Percentiles rank a stretch among this genome's conserved stretches.
These are phyloP conservation scores for Penicillium thymicola DNA, from an alignment of 2,329 filamentous ascomycete genomes.

Conservation along the genomic window DNA sequence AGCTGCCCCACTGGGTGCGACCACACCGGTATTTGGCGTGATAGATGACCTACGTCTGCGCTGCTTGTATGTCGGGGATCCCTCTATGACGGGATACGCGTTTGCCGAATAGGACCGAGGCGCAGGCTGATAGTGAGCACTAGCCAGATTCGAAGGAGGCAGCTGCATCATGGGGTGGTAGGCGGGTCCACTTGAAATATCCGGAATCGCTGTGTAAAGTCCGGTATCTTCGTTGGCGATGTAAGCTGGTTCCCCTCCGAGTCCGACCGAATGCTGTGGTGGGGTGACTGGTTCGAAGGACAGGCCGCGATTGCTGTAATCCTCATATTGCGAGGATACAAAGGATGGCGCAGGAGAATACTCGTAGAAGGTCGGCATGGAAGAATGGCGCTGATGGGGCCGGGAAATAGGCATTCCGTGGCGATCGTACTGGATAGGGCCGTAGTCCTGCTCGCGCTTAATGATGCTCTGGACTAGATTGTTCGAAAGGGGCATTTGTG, in stretches of 20 bases:
- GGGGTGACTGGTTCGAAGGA: constrained; percentile 97
- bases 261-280: constrained; percentile 79
- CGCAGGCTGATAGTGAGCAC: constrained; percentile 72
- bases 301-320: constrained; percentile 93
- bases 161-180: constrained; percentile 90
- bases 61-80: constrained; percentile 98
- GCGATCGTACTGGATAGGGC: constrained; percentile 82
- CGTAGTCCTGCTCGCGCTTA: constrained; percentile 86
- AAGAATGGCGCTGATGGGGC: constrained; percentile 86
- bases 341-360: constrained; percentile 98
- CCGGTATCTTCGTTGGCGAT: constrained; percentile 98
- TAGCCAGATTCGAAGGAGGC: constrained; percentile 77
- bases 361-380: constrained; percentile 98
- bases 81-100: constrained; percentile 94
- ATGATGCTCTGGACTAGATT: constrained; percentile 68
- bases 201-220: constrained; percentile 90
- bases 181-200: constrained; percentile 69
- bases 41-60: constrained; percentile 89
- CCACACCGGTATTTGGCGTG: constrained; percentile 71
- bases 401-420: constrained; percentile 82
- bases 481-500: constrained; percentile 65
- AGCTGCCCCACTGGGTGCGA: constrained; percentile 54
- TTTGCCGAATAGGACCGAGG: constrained; percentile 66
- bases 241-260: constrained; percentile 87
- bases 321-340: constrained; percentile 96